Conservation (phyloP, 2,329 filamentous ascomycete species). For the Claviceps humidiphila region DNA sequence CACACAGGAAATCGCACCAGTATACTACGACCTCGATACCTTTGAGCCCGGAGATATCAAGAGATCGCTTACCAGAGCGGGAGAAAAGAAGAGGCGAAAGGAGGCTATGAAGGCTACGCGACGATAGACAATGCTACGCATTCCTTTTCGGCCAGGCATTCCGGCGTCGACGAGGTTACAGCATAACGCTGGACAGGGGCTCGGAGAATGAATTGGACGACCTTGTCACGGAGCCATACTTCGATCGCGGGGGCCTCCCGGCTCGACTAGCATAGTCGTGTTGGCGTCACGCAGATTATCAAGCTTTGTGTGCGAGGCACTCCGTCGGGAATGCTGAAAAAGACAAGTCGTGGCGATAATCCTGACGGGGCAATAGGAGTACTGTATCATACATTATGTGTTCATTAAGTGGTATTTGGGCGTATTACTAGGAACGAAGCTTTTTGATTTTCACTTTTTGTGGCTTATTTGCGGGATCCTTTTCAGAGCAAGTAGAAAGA, state of each 20-base stretch:
- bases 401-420: not conserved
- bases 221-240: too few relatives aligned
- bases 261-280: too few relatives aligned
- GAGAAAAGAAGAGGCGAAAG: conserved; percentile 47
- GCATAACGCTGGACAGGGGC: too few relatives aligned
- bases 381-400: not conserved
- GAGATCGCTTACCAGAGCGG: conserved; percentile 44
- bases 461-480: not conserved
- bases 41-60: conserved; percentile 84
- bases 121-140: conserved; percentile 12
- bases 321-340: too few relatives aligned
- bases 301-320: too few relatives aligned
- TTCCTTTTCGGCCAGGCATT: too few relatives aligned
- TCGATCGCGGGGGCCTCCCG: too few relatives aligned
- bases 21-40: conserved; percentile 74
- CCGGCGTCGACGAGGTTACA: too few relatives aligned
- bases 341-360: too few relatives aligned
- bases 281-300: too few relatives aligned
- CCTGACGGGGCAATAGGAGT: too few relatives aligned
- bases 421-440: not conserved
- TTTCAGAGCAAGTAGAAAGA: not conserved
- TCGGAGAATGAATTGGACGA: too few relatives aligned
- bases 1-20: conserved; percentile 79
- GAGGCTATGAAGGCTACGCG: conserved; percentile 40
- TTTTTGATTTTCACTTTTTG: not conserved